Evolutionary conservation across 805 yeast species (phyloP).

Genomic region (Naumovozyma dairenensis): DNA sequence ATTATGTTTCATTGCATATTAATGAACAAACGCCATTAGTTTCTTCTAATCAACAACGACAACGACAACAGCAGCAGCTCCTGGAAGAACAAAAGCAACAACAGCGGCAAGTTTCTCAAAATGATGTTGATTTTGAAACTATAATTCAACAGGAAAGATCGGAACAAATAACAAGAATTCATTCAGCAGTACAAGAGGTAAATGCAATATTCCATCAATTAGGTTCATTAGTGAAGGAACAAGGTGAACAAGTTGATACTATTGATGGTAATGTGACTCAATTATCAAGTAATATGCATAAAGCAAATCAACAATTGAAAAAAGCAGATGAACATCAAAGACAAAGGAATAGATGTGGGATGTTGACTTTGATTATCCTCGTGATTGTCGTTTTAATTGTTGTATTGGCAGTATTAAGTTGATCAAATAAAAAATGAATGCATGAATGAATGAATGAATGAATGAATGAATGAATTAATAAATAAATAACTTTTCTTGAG

Average conservation of each 20-base stretch:
- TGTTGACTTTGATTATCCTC: constrained; percentile 51
- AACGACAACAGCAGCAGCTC: constrained; percentile 21
- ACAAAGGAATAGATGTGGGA: constrained; percentile 61
- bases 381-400: constrained; percentile 48
- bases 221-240: constrained; percentile 69
- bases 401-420: constrained; percentile 38
- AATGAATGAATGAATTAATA: no score
- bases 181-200: constrained; percentile 73
- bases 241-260: constrained; percentile 75
- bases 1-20: constrained; percentile 16
- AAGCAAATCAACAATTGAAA: constrained; percentile 58
- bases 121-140: constrained; percentile 55
- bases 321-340: constrained; percentile 72
- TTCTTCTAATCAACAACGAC: constrained; percentile 19
- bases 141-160: constrained; percentile 63
- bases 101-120: constrained; percentile 33
- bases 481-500: no score
- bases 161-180: constrained; percentile 59
- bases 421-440: no score
- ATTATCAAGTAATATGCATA: constrained; percentile 52
- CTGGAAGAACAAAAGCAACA: constrained; percentile 28
- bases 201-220: constrained; percentile 78
- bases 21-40: constrained; percentile 36
- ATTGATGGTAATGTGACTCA: constrained; percentile 70
- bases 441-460: no score